These are phyloP conservation scores for Mallotus repandus DNA, from an alignment of 441 rosid genomes.

Conservation along the genomic window DNA sequence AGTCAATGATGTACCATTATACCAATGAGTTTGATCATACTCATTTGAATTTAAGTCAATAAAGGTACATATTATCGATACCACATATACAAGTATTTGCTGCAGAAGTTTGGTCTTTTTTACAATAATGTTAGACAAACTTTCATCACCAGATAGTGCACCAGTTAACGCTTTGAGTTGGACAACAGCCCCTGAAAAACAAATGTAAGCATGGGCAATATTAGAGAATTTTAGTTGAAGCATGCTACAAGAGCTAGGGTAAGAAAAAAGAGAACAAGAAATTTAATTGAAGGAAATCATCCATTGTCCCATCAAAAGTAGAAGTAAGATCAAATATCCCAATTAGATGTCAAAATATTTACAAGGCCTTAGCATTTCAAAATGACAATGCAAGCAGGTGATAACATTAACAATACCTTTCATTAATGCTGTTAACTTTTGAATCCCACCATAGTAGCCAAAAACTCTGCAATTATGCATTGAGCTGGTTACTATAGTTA, in stretches of 20 bases:
- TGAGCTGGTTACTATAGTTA: constrained; percentile 55
- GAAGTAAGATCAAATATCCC: neutral
- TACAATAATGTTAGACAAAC: constrained; percentile 33
- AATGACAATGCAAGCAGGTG: neutral
- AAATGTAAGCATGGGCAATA: neutral
- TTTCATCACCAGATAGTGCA: constrained; percentile 54
- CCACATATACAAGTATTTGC: constrained; percentile 55
- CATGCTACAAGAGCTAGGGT: neutral
- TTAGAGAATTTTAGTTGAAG: neutral
- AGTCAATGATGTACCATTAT: constrained; percentile 29
- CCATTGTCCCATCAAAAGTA: constrained; percentile 4
- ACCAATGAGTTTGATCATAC: constrained; percentile 40
- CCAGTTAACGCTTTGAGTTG: constrained; percentile 64
- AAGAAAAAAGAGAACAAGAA: constrained; percentile 11
- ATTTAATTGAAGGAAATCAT: neutral
- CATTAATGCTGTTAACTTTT: constrained; percentile 66
- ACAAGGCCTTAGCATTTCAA: constrained; percentile 10
- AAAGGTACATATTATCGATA: constrained; percentile 52
- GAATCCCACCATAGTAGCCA: constrained; percentile 68
- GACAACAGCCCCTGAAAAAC: constrained; percentile 58
- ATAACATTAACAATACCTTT: constrained; percentile 47
- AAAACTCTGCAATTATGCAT: constrained; percentile 75
- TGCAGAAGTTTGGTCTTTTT: constrained; percentile 57
- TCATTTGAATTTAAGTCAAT: constrained; percentile 48
- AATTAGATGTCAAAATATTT: constrained; percentile 2